These are phyloP conservation scores for Tulasnella sp. DNA, from an alignment of 768 basidiomycete genomes.

Conservation along the genomic window DNA sequence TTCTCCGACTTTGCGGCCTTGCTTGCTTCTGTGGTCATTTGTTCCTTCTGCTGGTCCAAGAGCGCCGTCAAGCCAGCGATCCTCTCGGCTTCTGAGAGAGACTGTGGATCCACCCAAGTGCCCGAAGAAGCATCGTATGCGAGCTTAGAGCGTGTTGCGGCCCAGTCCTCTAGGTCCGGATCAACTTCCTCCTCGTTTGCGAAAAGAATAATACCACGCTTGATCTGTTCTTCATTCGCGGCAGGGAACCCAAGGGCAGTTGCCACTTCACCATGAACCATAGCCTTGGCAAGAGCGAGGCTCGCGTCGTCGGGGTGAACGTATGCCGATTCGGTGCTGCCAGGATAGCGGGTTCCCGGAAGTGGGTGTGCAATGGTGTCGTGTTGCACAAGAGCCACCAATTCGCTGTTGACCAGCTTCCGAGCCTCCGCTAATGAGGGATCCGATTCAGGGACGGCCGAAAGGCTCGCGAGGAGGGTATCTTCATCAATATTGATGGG, in stretches of 20 bases:
- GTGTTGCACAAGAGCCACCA: constrained; percentile 74
- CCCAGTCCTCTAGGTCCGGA: constrained; percentile 50
- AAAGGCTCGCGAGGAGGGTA: constrained; percentile 56
- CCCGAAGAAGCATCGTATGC: constrained; percentile 54
- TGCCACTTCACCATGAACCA: constrained; percentile 78
- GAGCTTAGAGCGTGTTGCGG: constrained; percentile 56
- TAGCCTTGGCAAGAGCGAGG: constrained; percentile 61
- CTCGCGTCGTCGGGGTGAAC: constrained; percentile 72
- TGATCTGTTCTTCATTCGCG: constrained; percentile 72
- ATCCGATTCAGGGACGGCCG: constrained; percentile 42
- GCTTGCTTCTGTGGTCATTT: constrained; percentile 74
- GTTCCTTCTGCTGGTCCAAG: constrained; percentile 58
- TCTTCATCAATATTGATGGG: constrained; percentile 77
- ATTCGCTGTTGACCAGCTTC: constrained; percentile 68
- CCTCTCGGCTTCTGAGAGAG: constrained; percentile 56
- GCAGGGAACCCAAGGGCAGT: constrained; percentile 76
- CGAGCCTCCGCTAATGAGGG: constrained; percentile 49
- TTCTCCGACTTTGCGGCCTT: constrained; percentile 85
- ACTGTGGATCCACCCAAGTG: constrained; percentile 62
- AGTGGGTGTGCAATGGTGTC: constrained; percentile 84
- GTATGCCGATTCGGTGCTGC: constrained; percentile 65
- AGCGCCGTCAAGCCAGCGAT: constrained; percentile 59
- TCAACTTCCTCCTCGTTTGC: constrained; percentile 52
- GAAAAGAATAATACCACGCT: constrained; percentile 65
- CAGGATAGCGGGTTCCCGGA: constrained; percentile 77